These are phyloP conservation scores for Starmerella sirachaensis DNA, from an alignment of 805 yeast genomes.

Conservation along the genomic window DNA sequence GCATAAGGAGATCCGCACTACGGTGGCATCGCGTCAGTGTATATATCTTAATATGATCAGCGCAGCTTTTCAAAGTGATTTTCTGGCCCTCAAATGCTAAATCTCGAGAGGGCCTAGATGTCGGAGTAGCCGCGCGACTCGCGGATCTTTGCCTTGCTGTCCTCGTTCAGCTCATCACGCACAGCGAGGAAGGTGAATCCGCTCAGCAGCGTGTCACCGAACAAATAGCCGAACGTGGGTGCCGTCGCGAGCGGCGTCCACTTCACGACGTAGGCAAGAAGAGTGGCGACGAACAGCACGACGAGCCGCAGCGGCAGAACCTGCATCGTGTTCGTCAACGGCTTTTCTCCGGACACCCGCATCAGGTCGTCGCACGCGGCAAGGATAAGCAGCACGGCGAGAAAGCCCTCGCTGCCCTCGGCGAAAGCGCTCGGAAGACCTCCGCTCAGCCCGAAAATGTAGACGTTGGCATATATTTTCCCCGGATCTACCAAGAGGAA, in stretches of 20 bases:
- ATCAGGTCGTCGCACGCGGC: constrained; percentile 25
- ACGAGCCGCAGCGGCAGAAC: constrained; percentile 25
- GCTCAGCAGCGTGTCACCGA: constrained; percentile 26
- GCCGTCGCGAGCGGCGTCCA: constrained; percentile 23
- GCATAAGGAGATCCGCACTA: background rate
- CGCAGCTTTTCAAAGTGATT: no score
- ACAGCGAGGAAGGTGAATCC: constrained; percentile 25
- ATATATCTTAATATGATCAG: background rate
- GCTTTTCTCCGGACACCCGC: constrained; percentile 20
- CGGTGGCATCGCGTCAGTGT: background rate
- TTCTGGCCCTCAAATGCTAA: no score
- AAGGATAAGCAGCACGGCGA: constrained; percentile 22
- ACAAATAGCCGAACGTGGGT: constrained; percentile 25
- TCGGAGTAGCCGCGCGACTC: constrained; percentile 20
- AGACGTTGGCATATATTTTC: constrained; percentile 20
- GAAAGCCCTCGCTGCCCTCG: constrained; percentile 24
- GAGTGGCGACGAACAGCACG: constrained; percentile 22
- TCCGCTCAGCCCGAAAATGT: constrained; percentile 24
- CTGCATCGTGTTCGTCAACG: constrained; percentile 20
- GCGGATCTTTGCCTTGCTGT: constrained; percentile 17
- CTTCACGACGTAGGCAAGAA: constrained; percentile 19
- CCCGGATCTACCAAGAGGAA: constrained; percentile 25
- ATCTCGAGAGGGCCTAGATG: no score
- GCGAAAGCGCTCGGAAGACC: constrained; percentile 19
- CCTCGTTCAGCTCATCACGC: constrained; percentile 30